These are phyloP conservation scores for Pythium utonaiense DNA, from an alignment of 352 stramenopile species.

Conservation along the genomic window DNA sequence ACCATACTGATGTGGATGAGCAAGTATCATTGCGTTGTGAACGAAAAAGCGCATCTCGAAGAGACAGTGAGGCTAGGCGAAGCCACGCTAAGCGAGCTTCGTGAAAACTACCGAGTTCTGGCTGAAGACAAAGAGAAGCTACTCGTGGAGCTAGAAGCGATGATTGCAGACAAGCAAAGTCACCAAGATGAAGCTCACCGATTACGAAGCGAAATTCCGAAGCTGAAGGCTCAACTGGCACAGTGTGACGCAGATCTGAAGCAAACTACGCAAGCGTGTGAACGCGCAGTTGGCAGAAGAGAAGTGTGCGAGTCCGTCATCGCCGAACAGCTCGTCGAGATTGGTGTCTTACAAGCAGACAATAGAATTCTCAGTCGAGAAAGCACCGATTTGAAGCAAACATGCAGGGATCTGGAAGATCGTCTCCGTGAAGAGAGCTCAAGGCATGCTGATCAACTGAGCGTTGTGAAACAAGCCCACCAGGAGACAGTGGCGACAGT, in stretches of 20 bases:
- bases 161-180: background rate
- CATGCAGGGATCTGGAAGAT: background rate
- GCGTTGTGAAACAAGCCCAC: background rate
- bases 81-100: slow-evolving; percentile 20
- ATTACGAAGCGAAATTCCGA: background rate
- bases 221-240: background rate
- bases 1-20: slow-evolving; percentile 70
- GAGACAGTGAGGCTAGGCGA: background rate
- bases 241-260: background rate
- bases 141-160: background rate
- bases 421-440: background rate
- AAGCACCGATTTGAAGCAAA: background rate
- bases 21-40: slow-evolving; percentile 43
- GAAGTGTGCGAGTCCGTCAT: background rate
- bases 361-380: background rate
- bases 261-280: background rate
- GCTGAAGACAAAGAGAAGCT: background rate
- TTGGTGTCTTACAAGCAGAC: slow-evolving; percentile 3
- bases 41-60: slow-evolving; percentile 35
- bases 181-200: background rate
- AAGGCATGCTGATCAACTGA: background rate
- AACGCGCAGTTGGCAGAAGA: background rate
- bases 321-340: slow-evolving; percentile 4
- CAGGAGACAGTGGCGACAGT: background rate
- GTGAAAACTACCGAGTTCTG: slow-evolving; percentile 33